Conservation (phyloP, 345 rosid species). For the Lepidium aucheri region DNA sequence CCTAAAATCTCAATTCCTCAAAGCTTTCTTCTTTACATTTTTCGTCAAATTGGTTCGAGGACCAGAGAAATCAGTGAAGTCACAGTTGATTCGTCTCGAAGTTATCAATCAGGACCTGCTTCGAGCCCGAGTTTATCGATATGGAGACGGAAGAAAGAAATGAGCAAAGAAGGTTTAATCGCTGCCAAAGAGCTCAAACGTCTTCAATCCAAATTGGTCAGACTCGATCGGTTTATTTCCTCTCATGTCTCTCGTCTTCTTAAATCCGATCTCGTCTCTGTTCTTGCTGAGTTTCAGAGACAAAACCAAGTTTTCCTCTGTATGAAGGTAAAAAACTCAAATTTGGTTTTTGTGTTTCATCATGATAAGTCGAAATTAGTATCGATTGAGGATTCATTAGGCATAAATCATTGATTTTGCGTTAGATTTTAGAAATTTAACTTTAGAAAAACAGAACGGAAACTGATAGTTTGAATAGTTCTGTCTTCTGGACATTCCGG, state of each 20-base stretch:
- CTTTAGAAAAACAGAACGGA: not conserved
- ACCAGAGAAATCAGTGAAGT: not conserved
- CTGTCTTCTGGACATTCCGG: not conserved
- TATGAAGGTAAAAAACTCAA: constrained; percentile 52
- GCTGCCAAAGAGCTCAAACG: constrained; percentile 82
- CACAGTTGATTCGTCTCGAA: not conserved
- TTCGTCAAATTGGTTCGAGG: not conserved
- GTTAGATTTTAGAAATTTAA: not conserved
- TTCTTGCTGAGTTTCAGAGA: constrained; percentile 86
- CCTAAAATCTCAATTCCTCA: constrained; percentile 9
- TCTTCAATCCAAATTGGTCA: constrained; percentile 44
- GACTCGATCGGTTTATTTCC: constrained; percentile 54
- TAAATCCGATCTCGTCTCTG: constrained; percentile 76
- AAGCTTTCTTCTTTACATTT: not conserved
- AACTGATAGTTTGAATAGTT: not conserved
- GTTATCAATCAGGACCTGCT: constrained; percentile 31
- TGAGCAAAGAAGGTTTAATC: constrained; percentile 78
- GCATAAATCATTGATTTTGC: not conserved
- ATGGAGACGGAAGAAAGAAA: constrained; percentile 92
- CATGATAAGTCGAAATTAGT: not conserved
- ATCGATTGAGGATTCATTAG: not conserved
- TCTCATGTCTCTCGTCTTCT: constrained; percentile 78
- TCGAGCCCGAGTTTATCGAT: constrained; percentile 91
- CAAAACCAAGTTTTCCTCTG: constrained; percentile 82
- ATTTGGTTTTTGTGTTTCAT: not conserved